These are phyloP conservation scores for Dalbergia oliveri DNA, from an alignment of 306 rosid genomes.

Conservation along the genomic window DNA sequence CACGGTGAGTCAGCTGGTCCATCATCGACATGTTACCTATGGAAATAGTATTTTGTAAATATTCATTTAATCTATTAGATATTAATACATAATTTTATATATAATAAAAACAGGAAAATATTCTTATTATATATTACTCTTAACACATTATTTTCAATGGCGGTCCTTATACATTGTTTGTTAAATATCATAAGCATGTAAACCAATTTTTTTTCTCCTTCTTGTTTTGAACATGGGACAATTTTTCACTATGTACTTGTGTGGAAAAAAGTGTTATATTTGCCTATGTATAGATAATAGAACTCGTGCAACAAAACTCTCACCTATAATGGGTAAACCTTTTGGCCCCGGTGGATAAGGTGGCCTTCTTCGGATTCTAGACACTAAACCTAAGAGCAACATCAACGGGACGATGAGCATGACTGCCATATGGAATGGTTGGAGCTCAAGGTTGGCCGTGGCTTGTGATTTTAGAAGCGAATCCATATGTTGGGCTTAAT, in stretches of 20 bases:
- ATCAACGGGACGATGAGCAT: slow-evolving; percentile 48
- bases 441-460: slow-evolving; percentile 41
- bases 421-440: slow-evolving; percentile 40
- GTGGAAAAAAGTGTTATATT: too few relatives aligned
- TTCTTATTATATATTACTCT: too few relatives aligned
- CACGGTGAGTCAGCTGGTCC: slow-evolving; percentile 87
- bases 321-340: slow-evolving; percentile 80
- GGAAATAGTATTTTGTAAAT: background rate
- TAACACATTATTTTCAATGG: too few relatives aligned
- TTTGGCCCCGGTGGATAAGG: slow-evolving; percentile 87
- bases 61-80: too few relatives aligned
- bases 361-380: slow-evolving; percentile 41
- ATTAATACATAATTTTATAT: too few relatives aligned
- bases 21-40: slow-evolving; percentile 78
- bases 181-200: too few relatives aligned
- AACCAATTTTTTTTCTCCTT: too few relatives aligned
- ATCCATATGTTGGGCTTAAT: slow-evolving; percentile 40
- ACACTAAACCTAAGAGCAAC: slow-evolving; percentile 42
- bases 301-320: background rate
- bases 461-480: slow-evolving; percentile 22
- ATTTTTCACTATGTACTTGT: too few relatives aligned
- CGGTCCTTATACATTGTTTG: too few relatives aligned
- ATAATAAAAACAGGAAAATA: too few relatives aligned
- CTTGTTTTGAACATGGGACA: too few relatives aligned
- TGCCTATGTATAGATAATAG: too few relatives aligned